Base-by-base conservation (phyloP, 331 rosid genomes). In the Cydonia oblonga region DNA sequence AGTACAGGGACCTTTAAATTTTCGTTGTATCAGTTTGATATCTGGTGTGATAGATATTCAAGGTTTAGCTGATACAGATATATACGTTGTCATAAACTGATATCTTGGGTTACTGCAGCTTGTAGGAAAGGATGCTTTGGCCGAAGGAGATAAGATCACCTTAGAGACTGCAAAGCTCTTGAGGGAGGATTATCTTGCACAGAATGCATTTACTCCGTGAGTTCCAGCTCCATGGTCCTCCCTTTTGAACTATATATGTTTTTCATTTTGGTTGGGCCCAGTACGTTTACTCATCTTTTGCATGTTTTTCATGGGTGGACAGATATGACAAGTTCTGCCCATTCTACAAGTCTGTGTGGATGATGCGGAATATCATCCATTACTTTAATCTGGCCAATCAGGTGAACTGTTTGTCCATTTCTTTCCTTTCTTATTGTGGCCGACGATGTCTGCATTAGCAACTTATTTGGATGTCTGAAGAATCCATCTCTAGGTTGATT, bases 141-240 rank as follows among this genome's bases (percentile, higher is more conserved):
- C 98, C 59, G 98, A 95, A 85, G 90, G 74, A 79, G 98, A 95
- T 83, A 95, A 95, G 90, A 95, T 95, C 80, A 95, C 96, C 75
- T 75, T 95, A 58, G 98, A 95, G 80, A 95, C 98, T 79, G 98
- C 98, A 33, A 95, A 95, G 81, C 97, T 95, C 75, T 85, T 95
- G 96, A 91, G 98, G 79, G 98, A 95, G 86, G 98, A 95, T 78
- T 95, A 95, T 85, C 98, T 95, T 64, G 98, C 98, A 35, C 98
- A 95, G 81, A 95, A 95, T 89, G 98, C 98, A 75, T 95, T 95
- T 81, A 95, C 97, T 60, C 92, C 97, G 98, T 95, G 63, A 84
- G 96, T 81, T 40, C 46, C 68, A 15, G 61, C 46, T 35, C 66
- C 32, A 53, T 64, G 14, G 12, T 73, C n/a, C 35, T 58, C 56